Conservation (phyloP, 768 basidiomycete species). For the Tylopilus rubrobrunneus region DNA sequence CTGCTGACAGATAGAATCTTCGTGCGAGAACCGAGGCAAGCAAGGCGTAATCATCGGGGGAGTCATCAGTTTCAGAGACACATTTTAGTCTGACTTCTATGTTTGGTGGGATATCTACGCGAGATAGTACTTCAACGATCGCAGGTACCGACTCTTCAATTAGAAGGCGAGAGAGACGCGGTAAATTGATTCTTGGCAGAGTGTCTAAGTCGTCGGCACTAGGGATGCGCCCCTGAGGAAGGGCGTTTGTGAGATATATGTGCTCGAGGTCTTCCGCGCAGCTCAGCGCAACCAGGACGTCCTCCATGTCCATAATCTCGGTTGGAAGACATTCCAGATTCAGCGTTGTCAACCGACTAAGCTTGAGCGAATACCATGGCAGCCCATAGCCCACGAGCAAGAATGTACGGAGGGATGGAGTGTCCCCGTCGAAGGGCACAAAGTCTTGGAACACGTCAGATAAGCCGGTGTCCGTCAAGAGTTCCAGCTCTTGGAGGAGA, state of each 20-base stretch:
- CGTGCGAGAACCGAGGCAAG: constrained; percentile 1
- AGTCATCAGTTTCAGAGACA: too few species aligned
- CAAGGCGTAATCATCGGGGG: too few species aligned
- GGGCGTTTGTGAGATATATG: constrained; percentile 31
- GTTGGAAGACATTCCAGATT: constrained; percentile 24
- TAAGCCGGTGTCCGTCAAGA: too few species aligned
- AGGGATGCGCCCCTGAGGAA: constrained; percentile 13
- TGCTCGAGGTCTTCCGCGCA: constrained; percentile 32
- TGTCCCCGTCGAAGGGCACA: too few species aligned
- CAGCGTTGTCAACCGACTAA: constrained; percentile 32
- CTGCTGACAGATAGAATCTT: background rate
- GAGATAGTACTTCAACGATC: constrained; percentile 4
- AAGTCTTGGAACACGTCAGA: too few species aligned
- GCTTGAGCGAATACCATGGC: too few species aligned
- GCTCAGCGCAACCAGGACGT: constrained; percentile 32
- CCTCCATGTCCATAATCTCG: constrained; percentile 18
- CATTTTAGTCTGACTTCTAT: background rate
- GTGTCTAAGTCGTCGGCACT: background rate
- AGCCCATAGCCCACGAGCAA: background rate
- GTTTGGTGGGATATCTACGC: background rate
- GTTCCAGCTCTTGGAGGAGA: too few species aligned
- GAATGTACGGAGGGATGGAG: too few species aligned
- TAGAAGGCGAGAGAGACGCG: constrained; percentile 4
- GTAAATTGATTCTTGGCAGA: background rate
- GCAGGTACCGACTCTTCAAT: constrained; percentile 3